Base-by-base conservation (phyloP, 371 early-diverging fungal species). In the Mucor circinelloides region DNA sequence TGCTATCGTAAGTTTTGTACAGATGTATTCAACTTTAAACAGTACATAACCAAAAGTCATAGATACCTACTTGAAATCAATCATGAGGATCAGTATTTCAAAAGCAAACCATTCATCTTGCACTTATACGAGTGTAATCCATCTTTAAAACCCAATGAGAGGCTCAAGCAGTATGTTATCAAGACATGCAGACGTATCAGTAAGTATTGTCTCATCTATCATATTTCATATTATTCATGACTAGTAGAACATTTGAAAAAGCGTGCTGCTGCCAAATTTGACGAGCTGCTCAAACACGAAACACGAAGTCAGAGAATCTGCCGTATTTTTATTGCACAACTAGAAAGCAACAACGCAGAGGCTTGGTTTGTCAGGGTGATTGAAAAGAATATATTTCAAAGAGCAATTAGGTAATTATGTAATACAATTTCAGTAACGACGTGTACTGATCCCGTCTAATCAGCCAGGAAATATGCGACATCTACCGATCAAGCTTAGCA, bases 1-100 rank as follows among this genome's bases (percentile, higher is more conserved):
- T 68, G 10, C 12, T 68, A 17, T 34, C 23, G 68, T 68, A 63
- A 36, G 68, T 58, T 27, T n/a, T 10, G 4, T 46, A 28, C 31
- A 9, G 3, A 12, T 27, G 21, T 6, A 1, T 19, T 36, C 0
- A 12, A 52, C 25, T 15, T 27, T 13, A 52, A 27, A 15, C 13
- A 15, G 3, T 40, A 17, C 5, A 36, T 52, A 52, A 52, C 27
- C 0, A 13, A 25, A 17, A 25, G 36, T 0, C 28, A 7, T 58
- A 65, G 65, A 17, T 48, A 44, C 19, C 13, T 65, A 9, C 21
- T 65, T 3, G 46, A 58, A 36, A 6, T 58, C 12, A 65, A 65
- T 3, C 32, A 58, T 12, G 17, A 34, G 2, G 31, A 32, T 9
- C 13, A 58, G 32, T 58, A 58, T 46, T 65, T 65, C 25, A 32